Percentiles rank a stretch among this genome's conserved stretches.
phyloP scores from a whole-genome alignment of 768 basidiomycete species.

The Hericium erinaceus region DNA sequence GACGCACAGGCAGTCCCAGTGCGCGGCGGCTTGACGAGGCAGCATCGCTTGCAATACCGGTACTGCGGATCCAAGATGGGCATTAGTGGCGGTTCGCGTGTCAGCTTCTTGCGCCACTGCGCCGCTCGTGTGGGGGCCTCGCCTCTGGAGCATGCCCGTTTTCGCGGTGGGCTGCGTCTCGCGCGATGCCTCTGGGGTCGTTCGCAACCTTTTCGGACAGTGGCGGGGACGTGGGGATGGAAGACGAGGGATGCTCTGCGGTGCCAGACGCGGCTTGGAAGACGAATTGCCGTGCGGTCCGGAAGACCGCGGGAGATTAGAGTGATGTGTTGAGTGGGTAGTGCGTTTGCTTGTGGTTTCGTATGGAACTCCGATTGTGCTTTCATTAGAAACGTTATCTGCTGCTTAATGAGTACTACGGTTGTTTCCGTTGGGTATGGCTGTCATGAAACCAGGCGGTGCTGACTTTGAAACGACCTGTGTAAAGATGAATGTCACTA shows the following conservation, averaged over 20 bases:
- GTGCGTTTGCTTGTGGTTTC: not conserved
- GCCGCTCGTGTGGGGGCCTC: no score
- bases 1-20: constrained; percentile 49
- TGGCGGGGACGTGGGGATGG: not conserved
- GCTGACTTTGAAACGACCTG: no score
- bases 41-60: constrained; percentile 58
- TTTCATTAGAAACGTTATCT: not conserved
- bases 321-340: not conserved
- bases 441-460: no score
- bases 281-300: no score
- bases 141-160: not conserved
- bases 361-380: not conserved
- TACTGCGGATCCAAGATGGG: constrained; percentile 51
- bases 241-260: no score
- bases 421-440: no score
- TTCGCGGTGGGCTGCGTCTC: not conserved
- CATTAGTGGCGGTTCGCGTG: constrained; percentile 26
- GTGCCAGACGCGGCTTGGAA: no score
- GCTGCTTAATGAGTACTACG: no score
- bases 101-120: not conserved
- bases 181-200: not conserved
- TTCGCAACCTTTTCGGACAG: not conserved
- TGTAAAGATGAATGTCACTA: no score
- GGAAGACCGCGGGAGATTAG: no score
- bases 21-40: constrained; percentile 62